These are phyloP conservation scores for Lophium mytilinum DNA, from an alignment of 495 filamentous ascomycete species.

Conservation along the genomic window DNA sequence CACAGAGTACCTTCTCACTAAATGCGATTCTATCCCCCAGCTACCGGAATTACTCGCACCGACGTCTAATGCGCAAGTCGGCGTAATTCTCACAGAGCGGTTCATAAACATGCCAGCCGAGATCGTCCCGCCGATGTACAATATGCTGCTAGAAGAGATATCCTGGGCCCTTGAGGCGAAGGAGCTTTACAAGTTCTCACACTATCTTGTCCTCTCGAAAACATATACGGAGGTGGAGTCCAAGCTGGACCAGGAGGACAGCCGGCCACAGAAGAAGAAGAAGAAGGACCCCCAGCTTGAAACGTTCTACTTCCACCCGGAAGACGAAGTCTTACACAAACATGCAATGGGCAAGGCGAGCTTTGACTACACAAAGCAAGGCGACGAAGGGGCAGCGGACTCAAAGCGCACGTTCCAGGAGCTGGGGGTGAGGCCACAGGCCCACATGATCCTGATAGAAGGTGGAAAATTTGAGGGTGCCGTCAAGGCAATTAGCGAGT, in stretches of 20 bases:
- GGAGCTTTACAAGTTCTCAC: constrained; percentile 87
- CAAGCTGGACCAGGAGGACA: constrained; percentile 60
- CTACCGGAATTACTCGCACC: constrained; percentile 50
- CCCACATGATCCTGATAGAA: constrained; percentile 42
- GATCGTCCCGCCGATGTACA: constrained; percentile 91
- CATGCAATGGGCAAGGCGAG: constrained; percentile 57
- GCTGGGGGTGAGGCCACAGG: constrained; percentile 74
- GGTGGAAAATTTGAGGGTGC: constrained; percentile 33
- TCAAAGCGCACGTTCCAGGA: constrained; percentile 93
- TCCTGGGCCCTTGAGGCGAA: constrained; percentile 80
- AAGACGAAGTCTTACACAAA: constrained; percentile 82
- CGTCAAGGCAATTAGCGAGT: constrained; percentile 59
- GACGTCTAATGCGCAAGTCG: constrained; percentile 50
- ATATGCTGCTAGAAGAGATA: constrained; percentile 89
- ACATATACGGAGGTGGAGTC: constrained; percentile 84
- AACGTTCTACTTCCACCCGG: constrained; percentile 87
- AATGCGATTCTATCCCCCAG: constrained; percentile 49
- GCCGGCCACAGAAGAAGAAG: constrained; percentile 61
- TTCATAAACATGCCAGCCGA: constrained; percentile 92
- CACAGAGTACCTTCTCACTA: constrained; percentile 57
- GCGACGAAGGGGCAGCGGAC: constrained; percentile 70
- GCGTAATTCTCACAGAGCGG: constrained; percentile 81
- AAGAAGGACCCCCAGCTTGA: constrained; percentile 33
- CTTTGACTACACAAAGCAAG: constrained; percentile 69
- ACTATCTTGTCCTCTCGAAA: constrained; percentile 86